A percentile compares a stretch with the other conserved stretches of the same genome.
Conservation (phyloP, 108 stramenopile genomes). For the Aurantiochytrium sp. region DNA sequence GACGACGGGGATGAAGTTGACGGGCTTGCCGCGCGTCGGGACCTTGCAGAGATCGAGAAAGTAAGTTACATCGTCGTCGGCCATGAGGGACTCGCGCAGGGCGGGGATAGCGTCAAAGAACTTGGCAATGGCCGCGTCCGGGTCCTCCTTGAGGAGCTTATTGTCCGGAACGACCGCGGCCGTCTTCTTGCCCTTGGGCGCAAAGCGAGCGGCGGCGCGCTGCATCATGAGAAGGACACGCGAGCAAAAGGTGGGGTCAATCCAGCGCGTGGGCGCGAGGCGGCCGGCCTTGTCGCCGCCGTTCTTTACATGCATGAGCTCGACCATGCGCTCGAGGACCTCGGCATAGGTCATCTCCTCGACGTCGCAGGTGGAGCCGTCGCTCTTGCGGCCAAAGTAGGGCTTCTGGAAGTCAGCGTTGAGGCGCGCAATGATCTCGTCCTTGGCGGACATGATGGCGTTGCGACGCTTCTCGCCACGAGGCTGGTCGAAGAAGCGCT, state of each 20-base stretch:
- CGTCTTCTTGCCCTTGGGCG: not conserved
- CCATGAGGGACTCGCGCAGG: not conserved
- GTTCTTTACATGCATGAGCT: not conserved
- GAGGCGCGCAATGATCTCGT: constrained; percentile 20
- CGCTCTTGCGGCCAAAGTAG: constrained; percentile 20
- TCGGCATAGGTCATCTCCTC: constrained; percentile 29
- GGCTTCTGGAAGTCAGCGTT: constrained; percentile 24
- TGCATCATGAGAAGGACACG: not conserved
- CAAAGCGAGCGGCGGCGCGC: not conserved
- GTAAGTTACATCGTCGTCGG: constrained; percentile 13
- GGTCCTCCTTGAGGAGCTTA: not conserved
- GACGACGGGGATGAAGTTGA: constrained; percentile 19
- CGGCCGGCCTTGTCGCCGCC: constrained; percentile 1
- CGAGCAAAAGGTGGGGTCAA: not conserved
- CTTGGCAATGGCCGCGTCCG: not conserved
- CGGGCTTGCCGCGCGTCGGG: constrained; percentile 16
- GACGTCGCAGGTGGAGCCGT: not conserved
- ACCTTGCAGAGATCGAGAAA: constrained; percentile 3
- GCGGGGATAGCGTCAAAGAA: not conserved
- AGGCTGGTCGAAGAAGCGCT: not conserved
- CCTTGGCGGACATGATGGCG: not conserved
- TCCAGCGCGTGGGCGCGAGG: not conserved
- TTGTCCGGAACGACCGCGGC: not conserved
- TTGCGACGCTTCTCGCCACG: not conserved
- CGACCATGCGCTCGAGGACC: constrained; percentile 11